Base-by-base conservation (phyloP, 75 land plant genomes). In the Pinus tabuliformis region DNA sequence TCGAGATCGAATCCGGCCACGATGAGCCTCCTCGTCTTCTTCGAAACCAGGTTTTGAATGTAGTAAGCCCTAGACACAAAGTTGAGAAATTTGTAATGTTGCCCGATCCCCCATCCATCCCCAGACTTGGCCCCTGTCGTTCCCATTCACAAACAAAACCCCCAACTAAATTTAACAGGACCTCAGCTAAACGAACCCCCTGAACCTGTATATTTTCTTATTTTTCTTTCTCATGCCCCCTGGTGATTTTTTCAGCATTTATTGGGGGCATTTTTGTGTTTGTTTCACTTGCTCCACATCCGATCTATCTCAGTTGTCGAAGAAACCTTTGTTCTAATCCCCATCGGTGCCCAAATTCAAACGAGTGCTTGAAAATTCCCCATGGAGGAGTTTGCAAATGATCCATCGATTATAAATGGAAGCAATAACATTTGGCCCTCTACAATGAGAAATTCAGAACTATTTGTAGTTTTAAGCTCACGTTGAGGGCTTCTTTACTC, bases 1-100 rank as follows among this genome's bases (percentile, higher is more conserved):
- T 91, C 93, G 60, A 91, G 83, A 70, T 89, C 87, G 61, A 83
- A 91, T 17, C 93, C 91, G 3, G 39, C 89, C 73, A 85, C 78
- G 3, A 84, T 79, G 84, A 91, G 81, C 21, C 93, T 72, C 78
- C 93, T 78, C 36, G 91, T 49, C 72, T 87, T 71, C 83, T 86
- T 91, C 9, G 91, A 91, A 16, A 91, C 93, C 56, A 91, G 77
- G 62, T 85, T 86, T 6, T 91, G 83, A 21, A 91, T 76, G 60
- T 76, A 88, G 62, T 58, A 77, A 62, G 45, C 63, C 20, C 63
- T 61, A 26, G 80, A 36, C 39, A 87, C 66, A 42, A 76, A 85
- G 77, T 30, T 71, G 52, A 85, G 28, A 33, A 85, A n/a, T 20
- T 77, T 71, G 9, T 68, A 70, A 3, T 71, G 83, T 65, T 42